phyloP scores from a whole-genome alignment of 768 basidiomycete genomes.

The Albatrellus ellisii region DNA sequence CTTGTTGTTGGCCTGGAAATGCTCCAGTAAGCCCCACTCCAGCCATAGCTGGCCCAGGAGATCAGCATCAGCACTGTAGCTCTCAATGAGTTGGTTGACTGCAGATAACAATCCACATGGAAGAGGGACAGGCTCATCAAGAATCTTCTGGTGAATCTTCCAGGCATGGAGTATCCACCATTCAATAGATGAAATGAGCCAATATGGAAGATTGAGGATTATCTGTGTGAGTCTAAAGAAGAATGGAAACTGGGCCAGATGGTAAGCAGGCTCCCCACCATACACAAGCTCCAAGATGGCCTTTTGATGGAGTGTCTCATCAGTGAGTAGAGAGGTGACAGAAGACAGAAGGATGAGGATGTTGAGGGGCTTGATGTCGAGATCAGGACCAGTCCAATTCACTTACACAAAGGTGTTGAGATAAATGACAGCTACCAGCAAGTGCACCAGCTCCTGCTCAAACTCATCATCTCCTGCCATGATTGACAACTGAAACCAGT shows the following conservation, averaged over 20 bases:
- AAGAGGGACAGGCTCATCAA: constrained; percentile 73
- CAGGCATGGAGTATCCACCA: constrained; percentile 84
- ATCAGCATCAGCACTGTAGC: constrained; percentile 41
- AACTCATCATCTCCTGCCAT: constrained; percentile 20
- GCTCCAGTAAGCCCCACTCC: constrained; percentile 67
- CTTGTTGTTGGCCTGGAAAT: constrained; percentile 64
- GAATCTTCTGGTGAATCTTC: constrained; percentile 60
- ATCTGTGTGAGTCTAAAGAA: constrained; percentile 69
- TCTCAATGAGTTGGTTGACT: constrained; percentile 27
- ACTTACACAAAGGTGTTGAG: constrained; percentile 84
- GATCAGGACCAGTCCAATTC: constrained; percentile 94
- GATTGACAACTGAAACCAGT: constrained; percentile 21
- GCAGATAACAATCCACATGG: constrained; percentile 28
- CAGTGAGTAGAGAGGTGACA: constrained; percentile 18
- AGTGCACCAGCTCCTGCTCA: constrained; percentile 39
- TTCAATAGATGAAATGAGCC: constrained; percentile 34
- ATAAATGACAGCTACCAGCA: constrained; percentile 63
- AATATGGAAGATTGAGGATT: constrained; percentile 42
- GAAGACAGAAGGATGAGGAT: constrained; percentile 23
- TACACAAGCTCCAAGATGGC: constrained; percentile 68
- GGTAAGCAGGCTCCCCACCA: constrained; percentile 92
- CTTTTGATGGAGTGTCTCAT: constrained; percentile 44
- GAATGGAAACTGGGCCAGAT: constrained; percentile 56
- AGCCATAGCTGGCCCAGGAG: constrained; percentile 55
- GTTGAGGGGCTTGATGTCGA: constrained; percentile 38